Conservation (phyloP, 352 stramenopile genomes). For the Pythium scleroteichum region DNA sequence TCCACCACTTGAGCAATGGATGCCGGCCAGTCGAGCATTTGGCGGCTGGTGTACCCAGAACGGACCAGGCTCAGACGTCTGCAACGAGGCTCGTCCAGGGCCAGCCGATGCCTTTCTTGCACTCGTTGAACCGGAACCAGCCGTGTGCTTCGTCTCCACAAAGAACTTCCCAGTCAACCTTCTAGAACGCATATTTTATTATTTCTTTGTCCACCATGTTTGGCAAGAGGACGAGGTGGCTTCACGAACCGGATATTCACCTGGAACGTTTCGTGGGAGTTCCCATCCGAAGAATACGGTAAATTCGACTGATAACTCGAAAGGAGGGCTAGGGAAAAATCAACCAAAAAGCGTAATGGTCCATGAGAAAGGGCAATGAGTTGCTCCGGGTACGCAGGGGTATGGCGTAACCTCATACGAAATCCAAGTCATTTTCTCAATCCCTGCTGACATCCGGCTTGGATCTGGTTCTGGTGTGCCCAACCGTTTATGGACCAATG, state of each 20-base stretch:
- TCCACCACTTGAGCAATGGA: no score
- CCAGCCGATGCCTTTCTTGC: no score
- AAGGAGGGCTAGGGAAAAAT: constrained; percentile 9
- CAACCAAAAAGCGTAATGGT: neutral
- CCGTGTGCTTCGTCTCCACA: no score
- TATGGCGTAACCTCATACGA: constrained; percentile 7
- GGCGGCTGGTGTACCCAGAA: no score
- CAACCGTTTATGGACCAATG: constrained; percentile 1
- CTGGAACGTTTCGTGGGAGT: constrained; percentile 17
- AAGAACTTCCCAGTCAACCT: neutral
- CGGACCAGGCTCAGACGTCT: no score
- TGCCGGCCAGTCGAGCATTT: no score
- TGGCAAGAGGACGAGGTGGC: neutral
- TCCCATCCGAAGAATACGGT: constrained; percentile 6
- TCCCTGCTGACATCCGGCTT: neutral
- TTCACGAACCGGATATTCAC: constrained; percentile 18
- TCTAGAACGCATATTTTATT: neutral
- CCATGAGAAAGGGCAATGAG: constrained; percentile 19
- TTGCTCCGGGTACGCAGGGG: no score
- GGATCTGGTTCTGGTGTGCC: constrained; percentile 10
- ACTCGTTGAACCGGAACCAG: no score
- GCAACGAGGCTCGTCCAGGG: no score
- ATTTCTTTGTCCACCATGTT: no score
- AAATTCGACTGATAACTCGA: constrained; percentile 24
- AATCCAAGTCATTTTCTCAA: constrained; percentile 13